Conservation (phyloP, 371 early-diverging fungal species). For the Gilbertella persicaria region DNA sequence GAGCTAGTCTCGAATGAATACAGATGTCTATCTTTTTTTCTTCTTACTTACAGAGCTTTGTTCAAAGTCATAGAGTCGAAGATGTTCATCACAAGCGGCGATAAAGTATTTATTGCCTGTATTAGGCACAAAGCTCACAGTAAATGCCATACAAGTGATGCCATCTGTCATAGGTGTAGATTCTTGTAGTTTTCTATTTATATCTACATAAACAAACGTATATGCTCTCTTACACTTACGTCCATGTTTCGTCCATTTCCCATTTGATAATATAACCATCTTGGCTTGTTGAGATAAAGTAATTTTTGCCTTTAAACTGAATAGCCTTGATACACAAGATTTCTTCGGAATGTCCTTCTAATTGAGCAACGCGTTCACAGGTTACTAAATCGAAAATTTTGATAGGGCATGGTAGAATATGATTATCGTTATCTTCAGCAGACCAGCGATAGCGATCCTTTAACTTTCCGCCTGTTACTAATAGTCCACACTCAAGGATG, state of each 20-base stretch:
- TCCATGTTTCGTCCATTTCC: constrained; percentile 80
- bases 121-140: constrained; percentile 88
- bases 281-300: constrained; percentile 85
- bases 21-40: not conserved
- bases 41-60: constrained; percentile 50
- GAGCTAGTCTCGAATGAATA: constrained; percentile 34
- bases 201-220: not conserved
- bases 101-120: constrained; percentile 90
- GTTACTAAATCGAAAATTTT: constrained; percentile 82
- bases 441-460: constrained; percentile 90
- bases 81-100: constrained; percentile 84
- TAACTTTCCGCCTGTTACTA: constrained; percentile 44
- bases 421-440: constrained; percentile 86
- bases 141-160: constrained; percentile 93
- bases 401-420: constrained; percentile 86
- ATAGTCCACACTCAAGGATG: constrained; percentile 53
- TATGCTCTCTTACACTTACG: constrained; percentile 11
- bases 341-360: constrained; percentile 88
- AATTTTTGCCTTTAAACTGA: constrained; percentile 74
- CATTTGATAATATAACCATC: constrained; percentile 91
- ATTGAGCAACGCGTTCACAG: constrained; percentile 66
- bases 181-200: constrained; percentile 46
- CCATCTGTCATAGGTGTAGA: constrained; percentile 75
- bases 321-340: constrained; percentile 79
- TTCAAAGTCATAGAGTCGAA: constrained; percentile 90